These are phyloP conservation scores for Bassia scoparia DNA, from an alignment of 148 eudicot genomes.

Conservation along the genomic window DNA sequence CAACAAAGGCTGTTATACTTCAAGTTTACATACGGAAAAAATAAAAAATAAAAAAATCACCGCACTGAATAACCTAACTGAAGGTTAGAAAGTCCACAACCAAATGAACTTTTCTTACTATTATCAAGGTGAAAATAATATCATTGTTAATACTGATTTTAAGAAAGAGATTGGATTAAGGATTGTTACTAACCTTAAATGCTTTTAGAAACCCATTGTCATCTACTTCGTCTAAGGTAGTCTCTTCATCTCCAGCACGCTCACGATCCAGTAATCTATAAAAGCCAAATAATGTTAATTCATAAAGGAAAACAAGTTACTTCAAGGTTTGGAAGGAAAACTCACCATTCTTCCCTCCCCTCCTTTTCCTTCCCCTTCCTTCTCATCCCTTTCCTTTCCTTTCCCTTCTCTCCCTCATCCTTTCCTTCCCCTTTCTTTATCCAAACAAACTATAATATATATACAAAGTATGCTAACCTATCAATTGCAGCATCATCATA, in stretches of 20 bases:
- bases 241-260: conserved; percentile 78
- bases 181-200: conserved; percentile 56
- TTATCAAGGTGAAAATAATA: not conserved
- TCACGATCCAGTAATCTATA: conserved; percentile 86
- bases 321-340: too few relatives aligned
- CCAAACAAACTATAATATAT: too few relatives aligned
- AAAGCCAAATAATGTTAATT: too few relatives aligned
- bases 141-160: not conserved
- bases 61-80: not conserved
- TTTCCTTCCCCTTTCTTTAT: too few relatives aligned
- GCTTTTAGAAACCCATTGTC: conserved; percentile 87
- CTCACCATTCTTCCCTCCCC: too few relatives aligned
- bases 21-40: not conserved
- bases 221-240: conserved; percentile 73
- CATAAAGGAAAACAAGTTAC: too few relatives aligned
- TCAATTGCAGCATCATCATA: conserved; percentile 96
- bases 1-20: not conserved
- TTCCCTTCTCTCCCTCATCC: too few relatives aligned
- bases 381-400: too few relatives aligned
- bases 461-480: conserved; percentile 38
- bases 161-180: not conserved
- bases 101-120: not conserved
- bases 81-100: not conserved
- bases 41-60: not conserved
- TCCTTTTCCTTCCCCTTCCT: too few relatives aligned